These are phyloP conservation scores for Lodderomyces theae DNA, from an alignment of 1,139 yeast genomes.

Conservation along the genomic window DNA sequence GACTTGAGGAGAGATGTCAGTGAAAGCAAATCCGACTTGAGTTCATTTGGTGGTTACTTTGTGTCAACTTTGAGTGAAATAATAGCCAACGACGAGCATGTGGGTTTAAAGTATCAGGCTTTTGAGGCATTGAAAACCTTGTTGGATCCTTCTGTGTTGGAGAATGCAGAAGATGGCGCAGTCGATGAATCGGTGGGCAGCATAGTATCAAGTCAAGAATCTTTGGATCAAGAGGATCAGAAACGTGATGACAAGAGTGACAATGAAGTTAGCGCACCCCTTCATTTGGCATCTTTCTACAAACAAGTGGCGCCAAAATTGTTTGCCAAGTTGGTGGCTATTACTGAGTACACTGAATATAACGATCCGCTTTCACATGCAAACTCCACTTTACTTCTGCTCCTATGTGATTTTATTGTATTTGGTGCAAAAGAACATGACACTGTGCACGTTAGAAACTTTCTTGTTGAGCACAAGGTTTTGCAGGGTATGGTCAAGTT, in stretches of 20 bases:
- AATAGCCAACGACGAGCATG: slow-evolving; percentile 59
- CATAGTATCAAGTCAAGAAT: slow-evolving; percentile 17
- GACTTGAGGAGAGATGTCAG: background rate
- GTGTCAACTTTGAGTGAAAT: slow-evolving; percentile 27
- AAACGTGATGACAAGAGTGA: too few relatives aligned
- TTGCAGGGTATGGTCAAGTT: slow-evolving; percentile 50
- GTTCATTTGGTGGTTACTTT: background rate
- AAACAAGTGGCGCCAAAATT: slow-evolving; percentile 56
- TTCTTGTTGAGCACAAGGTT: slow-evolving; percentile 56
- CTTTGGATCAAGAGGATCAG: too few relatives aligned
- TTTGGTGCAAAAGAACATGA: slow-evolving; percentile 69
- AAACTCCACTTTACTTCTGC: slow-evolving; percentile 52
- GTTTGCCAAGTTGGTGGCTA: slow-evolving; percentile 43
- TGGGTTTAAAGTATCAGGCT: slow-evolving; percentile 78
- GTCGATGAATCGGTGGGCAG: background rate
- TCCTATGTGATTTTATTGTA: slow-evolving; percentile 65
- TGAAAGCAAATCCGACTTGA: background rate
- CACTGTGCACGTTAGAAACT: slow-evolving; percentile 51
- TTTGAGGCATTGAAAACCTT: slow-evolving; percentile 77
- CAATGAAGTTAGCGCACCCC: slow-evolving; percentile 40
- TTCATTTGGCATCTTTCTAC: slow-evolving; percentile 63
- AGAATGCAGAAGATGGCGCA: background rate
- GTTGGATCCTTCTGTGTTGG: slow-evolving; percentile 53
- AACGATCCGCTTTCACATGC: slow-evolving; percentile 19
- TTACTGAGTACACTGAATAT: slow-evolving; percentile 10